Conservation (phyloP, 208 protist species). For the Trypanosoma avium region DNA sequence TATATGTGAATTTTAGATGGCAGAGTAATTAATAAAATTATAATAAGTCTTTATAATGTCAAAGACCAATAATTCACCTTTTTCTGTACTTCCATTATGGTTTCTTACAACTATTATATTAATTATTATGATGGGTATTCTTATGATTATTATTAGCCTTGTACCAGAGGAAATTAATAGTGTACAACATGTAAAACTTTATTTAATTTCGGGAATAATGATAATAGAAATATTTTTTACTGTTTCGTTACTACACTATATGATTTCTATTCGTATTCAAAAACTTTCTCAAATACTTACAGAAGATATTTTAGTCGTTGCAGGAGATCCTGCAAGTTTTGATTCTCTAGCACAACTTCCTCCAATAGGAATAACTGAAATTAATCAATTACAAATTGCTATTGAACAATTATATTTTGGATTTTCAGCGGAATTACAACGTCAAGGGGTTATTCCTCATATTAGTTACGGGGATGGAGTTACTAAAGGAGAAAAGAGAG, state of each 20-base stretch:
- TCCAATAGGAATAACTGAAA: not conserved
- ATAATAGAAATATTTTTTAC: not conserved
- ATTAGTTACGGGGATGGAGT: constrained; percentile 1
- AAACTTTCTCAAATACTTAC: not conserved
- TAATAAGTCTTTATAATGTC: too few relatives aligned
- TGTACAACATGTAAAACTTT: constrained; percentile 5
- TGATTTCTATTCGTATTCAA: constrained; percentile 7
- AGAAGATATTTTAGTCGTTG: constrained; percentile 13
- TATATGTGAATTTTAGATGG: too few relatives aligned
- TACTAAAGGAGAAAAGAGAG: not conserved
- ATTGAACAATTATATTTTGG: constrained; percentile 22
- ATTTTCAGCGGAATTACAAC: not conserved
- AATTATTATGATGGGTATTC: not conserved
- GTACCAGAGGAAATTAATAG: constrained; percentile 8
- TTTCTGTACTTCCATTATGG: constrained; percentile 8
- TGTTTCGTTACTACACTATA: constrained; percentile 4
- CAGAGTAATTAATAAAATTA: too few relatives aligned
- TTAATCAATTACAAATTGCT: constrained; percentile 12
- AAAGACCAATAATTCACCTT: not conserved
- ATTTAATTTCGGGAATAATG: constrained; percentile 12
- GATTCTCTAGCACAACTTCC: not conserved
- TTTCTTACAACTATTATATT: not conserved
- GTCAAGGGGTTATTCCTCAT: constrained; percentile 1
- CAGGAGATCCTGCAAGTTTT: constrained; percentile 17
- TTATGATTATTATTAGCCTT: not conserved